Evolutionary conservation across 2,329 filamentous ascomycete species (phyloP).

Genomic region (Phaeoacremonium minimum): DNA sequence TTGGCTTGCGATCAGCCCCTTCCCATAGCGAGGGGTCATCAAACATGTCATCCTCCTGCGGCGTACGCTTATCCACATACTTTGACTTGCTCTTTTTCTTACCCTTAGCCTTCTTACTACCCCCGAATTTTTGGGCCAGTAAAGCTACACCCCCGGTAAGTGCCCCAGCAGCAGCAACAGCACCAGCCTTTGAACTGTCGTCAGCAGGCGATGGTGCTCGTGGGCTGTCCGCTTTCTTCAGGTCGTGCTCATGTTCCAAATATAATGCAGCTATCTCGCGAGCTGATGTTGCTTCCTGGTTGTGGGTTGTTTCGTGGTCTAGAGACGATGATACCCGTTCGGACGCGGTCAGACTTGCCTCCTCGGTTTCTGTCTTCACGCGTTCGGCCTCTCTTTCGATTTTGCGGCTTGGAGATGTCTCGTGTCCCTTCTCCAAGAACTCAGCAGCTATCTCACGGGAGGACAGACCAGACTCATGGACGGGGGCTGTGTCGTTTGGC

Average conservation of each 20-base stretch:
- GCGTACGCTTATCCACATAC: slow-evolving; percentile 31
- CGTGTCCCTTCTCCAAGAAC: slow-evolving; percentile 9
- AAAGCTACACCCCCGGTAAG: slow-evolving; percentile 24
- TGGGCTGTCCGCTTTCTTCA: slow-evolving; percentile 1
- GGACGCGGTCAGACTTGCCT: too few relatives aligned
- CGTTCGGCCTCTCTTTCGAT: too few relatives aligned
- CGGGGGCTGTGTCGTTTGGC: background rate
- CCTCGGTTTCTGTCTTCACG: too few relatives aligned
- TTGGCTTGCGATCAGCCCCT: slow-evolving; percentile 30
- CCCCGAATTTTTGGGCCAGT: slow-evolving; percentile 27
- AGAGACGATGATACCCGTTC: too few relatives aligned
- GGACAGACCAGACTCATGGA: slow-evolving; percentile 14
- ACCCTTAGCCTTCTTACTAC: slow-evolving; percentile 25
- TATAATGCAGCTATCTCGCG: slow-evolving; percentile 16
- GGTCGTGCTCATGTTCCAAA: slow-evolving; percentile 9
- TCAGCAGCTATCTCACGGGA: slow-evolving; percentile 16
- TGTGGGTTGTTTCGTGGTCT: too few relatives aligned
- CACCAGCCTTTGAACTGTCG: slow-evolving; percentile 12
- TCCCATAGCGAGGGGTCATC: slow-evolving; percentile 41
- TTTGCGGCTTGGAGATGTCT: background rate
- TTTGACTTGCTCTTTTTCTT: slow-evolving; percentile 31
- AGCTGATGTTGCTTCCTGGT: slow-evolving; percentile 8
- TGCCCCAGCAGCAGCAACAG: slow-evolving; percentile 19
- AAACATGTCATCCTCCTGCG: slow-evolving; percentile 36
- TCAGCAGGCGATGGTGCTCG: too few relatives aligned